Evolutionary conservation across 139 green algal species (phyloP).

Genomic region (Ettlia oleoabundans): DNA sequence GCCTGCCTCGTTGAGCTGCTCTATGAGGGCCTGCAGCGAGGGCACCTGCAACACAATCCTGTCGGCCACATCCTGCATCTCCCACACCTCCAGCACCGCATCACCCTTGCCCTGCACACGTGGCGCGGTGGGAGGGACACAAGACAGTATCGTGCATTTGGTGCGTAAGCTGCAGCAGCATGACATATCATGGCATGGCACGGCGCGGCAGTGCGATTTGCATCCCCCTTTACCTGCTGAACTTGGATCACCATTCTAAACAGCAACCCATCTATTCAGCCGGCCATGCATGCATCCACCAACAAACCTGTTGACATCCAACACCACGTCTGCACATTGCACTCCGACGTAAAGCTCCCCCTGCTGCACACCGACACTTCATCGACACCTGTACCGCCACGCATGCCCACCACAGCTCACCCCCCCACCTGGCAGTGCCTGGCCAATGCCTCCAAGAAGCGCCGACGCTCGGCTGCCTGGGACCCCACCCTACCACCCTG

Average conservation of each 20-base stretch:
- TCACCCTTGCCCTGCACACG: slow-evolving; percentile 38
- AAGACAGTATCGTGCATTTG: not conserved
- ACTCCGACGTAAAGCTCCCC: no score
- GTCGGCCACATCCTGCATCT: slow-evolving; percentile 48
- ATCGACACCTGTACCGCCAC: not conserved
- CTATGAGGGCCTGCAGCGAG: slow-evolving; percentile 66
- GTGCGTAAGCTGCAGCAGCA: not conserved
- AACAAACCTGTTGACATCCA: no score
- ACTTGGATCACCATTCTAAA: no score
- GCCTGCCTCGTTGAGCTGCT: slow-evolving; percentile 80
- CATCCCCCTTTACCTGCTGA: no score
- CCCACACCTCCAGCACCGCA: slow-evolving; percentile 44
- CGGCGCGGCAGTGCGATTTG: no score
- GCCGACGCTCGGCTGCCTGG: slow-evolving; percentile 63
- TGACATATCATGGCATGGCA: no score
- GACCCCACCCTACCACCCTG: slow-evolving; percentile 20
- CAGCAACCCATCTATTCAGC: no score
- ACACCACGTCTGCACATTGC: no score
- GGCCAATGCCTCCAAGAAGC: slow-evolving; percentile 69
- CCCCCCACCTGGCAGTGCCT: slow-evolving; percentile 37
- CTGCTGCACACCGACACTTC: not conserved
- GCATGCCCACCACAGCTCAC: not conserved
- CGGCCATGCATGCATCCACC: no score
- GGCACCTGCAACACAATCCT: slow-evolving; percentile 65
- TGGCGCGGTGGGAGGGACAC: not conserved